These are phyloP conservation scores for Geotrichum restrictum DNA, from an alignment of 1,139 yeast species.

Conservation along the genomic window DNA sequence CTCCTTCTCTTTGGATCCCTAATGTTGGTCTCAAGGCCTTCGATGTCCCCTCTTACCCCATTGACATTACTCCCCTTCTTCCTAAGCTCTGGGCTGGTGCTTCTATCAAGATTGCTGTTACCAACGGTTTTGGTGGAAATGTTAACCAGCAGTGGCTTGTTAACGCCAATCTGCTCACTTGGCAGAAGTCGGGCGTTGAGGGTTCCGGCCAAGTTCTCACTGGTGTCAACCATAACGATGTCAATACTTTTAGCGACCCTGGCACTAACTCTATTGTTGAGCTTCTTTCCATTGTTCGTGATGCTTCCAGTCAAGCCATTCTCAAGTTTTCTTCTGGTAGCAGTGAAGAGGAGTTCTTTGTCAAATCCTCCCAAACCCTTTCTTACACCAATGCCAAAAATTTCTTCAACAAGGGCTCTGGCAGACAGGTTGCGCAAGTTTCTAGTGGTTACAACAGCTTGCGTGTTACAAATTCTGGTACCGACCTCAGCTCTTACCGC, in stretches of 20 bases:
- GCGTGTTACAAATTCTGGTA: constrained; percentile 14
- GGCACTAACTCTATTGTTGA: constrained; percentile 15
- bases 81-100: constrained; percentile 55
- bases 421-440: constrained; percentile 18
- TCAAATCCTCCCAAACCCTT: constrained; percentile 20
- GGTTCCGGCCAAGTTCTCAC: constrained; percentile 30
- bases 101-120: constrained; percentile 40
- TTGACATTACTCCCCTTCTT: constrained; percentile 64
- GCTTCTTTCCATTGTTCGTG: constrained; percentile 16
- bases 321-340: constrained; percentile 17
- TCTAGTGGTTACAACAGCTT: constrained; percentile 19
- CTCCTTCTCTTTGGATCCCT: constrained; percentile 77
- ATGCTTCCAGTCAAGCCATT: constrained; percentile 18
- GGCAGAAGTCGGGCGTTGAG: constrained; percentile 44
- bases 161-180: constrained; percentile 60
- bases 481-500: constrained; percentile 11
- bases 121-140: constrained; percentile 53
- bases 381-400: constrained; percentile 20
- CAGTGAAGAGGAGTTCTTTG: constrained; percentile 12
- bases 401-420: constrained; percentile 14
- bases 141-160: constrained; percentile 56
- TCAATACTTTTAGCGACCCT: constrained; percentile 14
- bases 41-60: constrained; percentile 60
- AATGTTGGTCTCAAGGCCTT: constrained; percentile 69
- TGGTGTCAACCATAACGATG: constrained; percentile 15